phyloP scores from a whole-genome alignment of 164 flowering plant species.

The Kalanchoe fedtschenkoi region DNA sequence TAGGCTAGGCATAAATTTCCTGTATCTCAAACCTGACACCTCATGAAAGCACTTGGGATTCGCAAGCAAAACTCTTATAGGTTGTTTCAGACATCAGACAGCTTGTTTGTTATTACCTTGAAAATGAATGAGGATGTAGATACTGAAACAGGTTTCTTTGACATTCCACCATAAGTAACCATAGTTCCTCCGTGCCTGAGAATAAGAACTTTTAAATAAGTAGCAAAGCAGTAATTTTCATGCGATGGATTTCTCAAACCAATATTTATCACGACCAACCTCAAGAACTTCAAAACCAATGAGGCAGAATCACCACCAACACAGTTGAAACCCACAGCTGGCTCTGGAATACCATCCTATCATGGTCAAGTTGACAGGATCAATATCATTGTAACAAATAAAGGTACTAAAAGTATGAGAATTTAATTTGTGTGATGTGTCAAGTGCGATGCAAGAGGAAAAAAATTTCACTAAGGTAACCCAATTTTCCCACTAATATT shows the following conservation, averaged over 20 bases:
- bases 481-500: neutral
- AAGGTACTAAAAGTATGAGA: neutral
- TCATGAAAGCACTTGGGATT: neutral
- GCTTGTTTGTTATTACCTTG: constrained; percentile 39
- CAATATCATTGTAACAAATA: neutral
- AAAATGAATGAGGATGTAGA: constrained; percentile 92
- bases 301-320: constrained; percentile 92
- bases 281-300: constrained; percentile 71
- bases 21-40: neutral
- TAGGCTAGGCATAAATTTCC: neutral
- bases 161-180: constrained; percentile 99
- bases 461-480: too few species aligned
- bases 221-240: neutral
- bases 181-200: constrained; percentile 89
- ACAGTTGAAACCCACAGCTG: constrained; percentile 81
- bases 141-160: constrained; percentile 83
- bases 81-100: neutral
- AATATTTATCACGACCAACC: constrained; percentile 29
- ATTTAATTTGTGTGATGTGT: neutral
- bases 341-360: constrained; percentile 67
- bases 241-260: neutral
- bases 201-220: constrained; percentile 1
- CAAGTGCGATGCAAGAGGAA: too few species aligned
- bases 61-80: neutral
- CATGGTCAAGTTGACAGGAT: neutral